These are phyloP conservation scores for Cynara cardunculus DNA, from an alignment of 129 eudicot genomes.

Conservation along the genomic window DNA sequence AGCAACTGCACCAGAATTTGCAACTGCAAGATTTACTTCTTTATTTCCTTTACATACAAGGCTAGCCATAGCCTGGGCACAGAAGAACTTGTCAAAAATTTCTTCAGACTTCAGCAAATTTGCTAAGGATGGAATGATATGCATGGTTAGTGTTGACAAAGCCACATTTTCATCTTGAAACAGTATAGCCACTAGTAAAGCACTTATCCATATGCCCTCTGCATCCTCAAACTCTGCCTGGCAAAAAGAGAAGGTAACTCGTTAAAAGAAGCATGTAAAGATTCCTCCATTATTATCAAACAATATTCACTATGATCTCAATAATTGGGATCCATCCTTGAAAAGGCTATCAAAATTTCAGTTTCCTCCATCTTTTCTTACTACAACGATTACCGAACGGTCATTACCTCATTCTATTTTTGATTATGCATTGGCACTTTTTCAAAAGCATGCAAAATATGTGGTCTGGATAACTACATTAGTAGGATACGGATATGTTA, in stretches of 20 bases:
- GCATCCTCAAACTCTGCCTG: conserved; percentile 71
- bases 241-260: conserved; percentile 3
- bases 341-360: too few species aligned
- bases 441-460: too few species aligned
- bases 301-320: not conserved
- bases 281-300: too few species aligned
- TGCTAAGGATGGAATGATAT: conserved; percentile 50
- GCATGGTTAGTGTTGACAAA: conserved; percentile 49
- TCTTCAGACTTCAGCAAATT: conserved; percentile 61
- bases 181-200: conserved; percentile 56
- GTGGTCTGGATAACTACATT: too few species aligned
- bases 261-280: not conserved
- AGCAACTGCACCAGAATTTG: conserved; percentile 65
- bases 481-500: too few species aligned
- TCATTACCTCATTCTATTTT: too few species aligned
- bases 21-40: conserved; percentile 54
- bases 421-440: too few species aligned
- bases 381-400: too few species aligned
- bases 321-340: too few species aligned
- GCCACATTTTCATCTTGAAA: conserved; percentile 61
- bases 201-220: conserved; percentile 72
- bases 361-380: too few species aligned
- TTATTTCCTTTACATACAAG: conserved; percentile 52
- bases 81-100: conserved; percentile 55
- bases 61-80: conserved; percentile 81